These are phyloP conservation scores for Dichotomocladium elegans DNA, from an alignment of 371 early-diverging fungal genomes.

Conservation along the genomic window DNA sequence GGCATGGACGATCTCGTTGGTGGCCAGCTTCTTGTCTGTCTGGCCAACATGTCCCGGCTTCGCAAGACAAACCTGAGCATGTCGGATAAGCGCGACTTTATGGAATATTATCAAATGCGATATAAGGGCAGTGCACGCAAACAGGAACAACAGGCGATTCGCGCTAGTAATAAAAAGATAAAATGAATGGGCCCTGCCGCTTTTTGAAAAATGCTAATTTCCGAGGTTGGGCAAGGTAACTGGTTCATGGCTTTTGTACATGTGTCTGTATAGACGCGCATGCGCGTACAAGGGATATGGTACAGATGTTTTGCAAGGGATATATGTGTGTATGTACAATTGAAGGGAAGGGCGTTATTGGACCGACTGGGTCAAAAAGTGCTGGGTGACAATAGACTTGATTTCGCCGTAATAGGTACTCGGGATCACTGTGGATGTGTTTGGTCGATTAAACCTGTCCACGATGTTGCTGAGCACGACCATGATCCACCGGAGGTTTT, in stretches of 20 bases:
- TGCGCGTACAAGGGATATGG: too few species aligned
- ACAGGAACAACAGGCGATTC: slow-evolving; percentile 6
- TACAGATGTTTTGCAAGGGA: too few species aligned
- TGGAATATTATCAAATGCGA: slow-evolving; percentile 68
- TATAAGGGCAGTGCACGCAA: slow-evolving; percentile 30
- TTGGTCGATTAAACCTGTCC: background rate
- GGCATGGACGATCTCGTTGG: slow-evolving; percentile 53
- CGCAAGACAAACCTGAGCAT: slow-evolving; percentile 71
- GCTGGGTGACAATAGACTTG: background rate
- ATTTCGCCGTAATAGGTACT: background rate
- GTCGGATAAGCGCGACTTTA: slow-evolving; percentile 75
- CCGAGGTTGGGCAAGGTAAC: too few species aligned
- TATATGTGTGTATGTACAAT: too few species aligned
- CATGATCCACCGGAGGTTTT: slow-evolving; percentile 16
- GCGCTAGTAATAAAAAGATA: background rate
- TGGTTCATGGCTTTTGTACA: too few species aligned
- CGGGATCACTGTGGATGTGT: background rate
- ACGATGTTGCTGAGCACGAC: slow-evolving; percentile 7
- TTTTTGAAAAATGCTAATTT: too few species aligned
- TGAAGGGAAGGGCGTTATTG: too few species aligned
- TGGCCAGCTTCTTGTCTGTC: slow-evolving; percentile 48
- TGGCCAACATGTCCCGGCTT: slow-evolving; percentile 68
- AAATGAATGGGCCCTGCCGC: too few species aligned
- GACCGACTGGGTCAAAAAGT: too few species aligned
- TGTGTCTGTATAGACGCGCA: too few species aligned